Evolutionary conservation across 2,329 filamentous ascomycete species (phyloP), one percentile per base, ranked within the genome.

Genomic region (Drechslerella coelobrocha): DNA sequence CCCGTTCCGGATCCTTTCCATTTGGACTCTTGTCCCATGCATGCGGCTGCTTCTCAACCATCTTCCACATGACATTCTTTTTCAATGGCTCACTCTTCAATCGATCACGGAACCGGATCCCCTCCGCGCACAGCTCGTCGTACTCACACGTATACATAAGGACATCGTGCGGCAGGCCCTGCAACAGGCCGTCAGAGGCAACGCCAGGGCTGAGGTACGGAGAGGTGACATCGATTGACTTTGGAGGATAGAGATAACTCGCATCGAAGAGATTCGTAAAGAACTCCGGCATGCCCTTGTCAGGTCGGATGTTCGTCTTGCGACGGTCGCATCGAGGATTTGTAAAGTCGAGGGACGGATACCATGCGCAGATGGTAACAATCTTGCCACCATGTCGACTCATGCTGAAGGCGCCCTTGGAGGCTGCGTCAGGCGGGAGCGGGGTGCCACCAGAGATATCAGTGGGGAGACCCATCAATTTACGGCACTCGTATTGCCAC

Each of bases 11-110:
- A 1, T 82, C 82, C 31, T 82, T 82, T 60, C 81, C 81, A 75
- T 87, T 88, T 0, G 86, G 85, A 26, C 83, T 83, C 78, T 89
- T 89, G 75, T 89, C 87, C 83, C 87, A 89, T 0, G 83, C 86
- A 75, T 89, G 87, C 26, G 83, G 82, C 21, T 86, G 86, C 1
- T 81, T 84, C 2, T 81, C 79, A 1, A 89, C 82, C 78, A 86
- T 83, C 24, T 82, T 82, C 74, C 86, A 87, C 55, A 81, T 79
- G 0, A 89, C 83, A 6, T 81, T 81, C 78, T 87, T 88, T 23
- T 80, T 80, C 3, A 85, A 77, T 0, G 81, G 80, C 14, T 62
- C 66, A 0, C 78, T 76, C 51, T 80, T 77, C 7, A 91, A 77
- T 19, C 88, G 81, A 55, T 85, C 81, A 9, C 85, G 83, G 72